Evolutionary conservation across 345 rosid species (phyloP), one percentile per base, ranked within the genome.

Genomic region (Erodium maritimum): DNA sequence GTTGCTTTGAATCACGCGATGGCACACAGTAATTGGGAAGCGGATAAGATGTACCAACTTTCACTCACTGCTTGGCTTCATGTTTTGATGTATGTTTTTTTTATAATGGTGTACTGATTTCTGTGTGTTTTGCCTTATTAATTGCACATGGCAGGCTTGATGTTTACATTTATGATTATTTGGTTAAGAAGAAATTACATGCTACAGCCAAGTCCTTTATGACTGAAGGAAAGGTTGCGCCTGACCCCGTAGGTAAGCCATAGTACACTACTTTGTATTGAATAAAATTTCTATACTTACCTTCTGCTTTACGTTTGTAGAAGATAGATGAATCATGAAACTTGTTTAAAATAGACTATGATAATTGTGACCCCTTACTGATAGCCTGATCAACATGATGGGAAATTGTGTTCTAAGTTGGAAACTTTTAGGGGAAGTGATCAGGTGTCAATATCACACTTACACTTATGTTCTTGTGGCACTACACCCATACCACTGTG

Each of bases 1-100:
- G 37, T 29, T 29, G 37, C 37, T 29, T 29, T 6, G 9, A 29
- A 5, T 29, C 37, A 29, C 37, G 37, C 57, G 8, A 83, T 83
- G 89, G 79, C 80, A 14, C 86, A 76, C 75, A 75, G 81, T 69
- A 76, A 76, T 50, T 83, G 86, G 89, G 86, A 83, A 71, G 89
- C 89, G 16, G 86, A 80, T 68, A 83, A 83, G 69, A 83, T 80
- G 89, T 83, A 65, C 17, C 73, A 5, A n/a, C 54, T 51, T 17
- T 51, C 17, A 5, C 54, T 51, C 1, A n/a, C 54, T 50, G 20
- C 19, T 46, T 52, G 23, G 16, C 23, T 65, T 5, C 19, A 42
- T 59, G 52, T 4, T 56, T 50, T 50, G 16, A 18, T 52, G 16
- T 19, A 29, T 29, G 37, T 29, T 29, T 29, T 29, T 29, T 29